These are phyloP conservation scores for Fusarium albidum DNA, from an alignment of 2,329 filamentous ascomycete species.

Conservation along the genomic window DNA sequence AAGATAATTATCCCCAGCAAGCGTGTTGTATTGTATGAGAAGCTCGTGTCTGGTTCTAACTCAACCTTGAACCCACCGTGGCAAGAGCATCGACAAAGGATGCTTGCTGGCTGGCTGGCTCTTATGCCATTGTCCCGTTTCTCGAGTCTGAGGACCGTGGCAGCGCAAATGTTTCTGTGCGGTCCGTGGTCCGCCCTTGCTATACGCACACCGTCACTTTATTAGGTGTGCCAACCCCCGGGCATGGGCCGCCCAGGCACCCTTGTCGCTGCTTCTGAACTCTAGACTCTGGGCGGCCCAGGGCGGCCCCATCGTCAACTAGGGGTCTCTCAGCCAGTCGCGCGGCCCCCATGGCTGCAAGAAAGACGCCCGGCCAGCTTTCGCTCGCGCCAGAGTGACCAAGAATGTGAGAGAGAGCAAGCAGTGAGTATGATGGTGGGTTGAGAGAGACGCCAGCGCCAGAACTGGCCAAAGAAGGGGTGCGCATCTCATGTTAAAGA, in stretches of 20 bases:
- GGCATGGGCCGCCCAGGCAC: constrained; percentile 5
- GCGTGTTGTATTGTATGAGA: background rate
- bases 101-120: too few relatives aligned
- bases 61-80: constrained; percentile 1
- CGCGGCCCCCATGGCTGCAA: constrained; percentile 21
- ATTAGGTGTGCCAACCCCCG: too few relatives aligned
- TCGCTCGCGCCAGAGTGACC: constrained; percentile 25
- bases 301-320: constrained; percentile 24
- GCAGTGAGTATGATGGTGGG: constrained; percentile 4
- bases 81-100: background rate
- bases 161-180: constrained; percentile 18
- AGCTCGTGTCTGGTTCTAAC: background rate
- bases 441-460: constrained; percentile 15
- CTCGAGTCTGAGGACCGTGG: constrained; percentile 28
- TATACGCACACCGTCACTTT: constrained; percentile 15
- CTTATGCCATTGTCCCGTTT: constrained; percentile 7
- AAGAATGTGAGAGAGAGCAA: constrained; percentile 19
- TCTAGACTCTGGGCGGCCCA: constrained; percentile 28
- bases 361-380: constrained; percentile 26
- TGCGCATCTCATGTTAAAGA: constrained; percentile 8
- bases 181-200: constrained; percentile 22
- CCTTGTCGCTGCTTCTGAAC: constrained; percentile 21
- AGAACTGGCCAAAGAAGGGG: constrained; percentile 15
- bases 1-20: background rate
- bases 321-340: constrained; percentile 26